A percentile compares a stretch with the other conserved stretches of the same genome.
phyloP scores from a whole-genome alignment of 1,284 basidiomycete species.

The Prillingera fragicola region DNA sequence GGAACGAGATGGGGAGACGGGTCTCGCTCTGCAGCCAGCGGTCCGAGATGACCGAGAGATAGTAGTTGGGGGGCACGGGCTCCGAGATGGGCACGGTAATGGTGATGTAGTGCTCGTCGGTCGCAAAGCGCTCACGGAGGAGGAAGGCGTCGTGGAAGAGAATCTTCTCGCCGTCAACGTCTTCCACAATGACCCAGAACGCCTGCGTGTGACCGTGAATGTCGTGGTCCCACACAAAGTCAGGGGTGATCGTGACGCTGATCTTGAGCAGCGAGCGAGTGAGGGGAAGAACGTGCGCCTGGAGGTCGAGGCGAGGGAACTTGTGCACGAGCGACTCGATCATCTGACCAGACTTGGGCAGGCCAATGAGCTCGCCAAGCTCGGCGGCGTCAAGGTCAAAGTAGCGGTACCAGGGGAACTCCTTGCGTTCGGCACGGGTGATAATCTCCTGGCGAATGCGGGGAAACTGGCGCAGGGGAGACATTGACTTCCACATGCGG shows the following conservation, averaged over 20 bases:
- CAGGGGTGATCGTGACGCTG: slow-evolving; percentile 84
- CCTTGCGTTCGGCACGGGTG: slow-evolving; percentile 90
- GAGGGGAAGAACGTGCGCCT: slow-evolving; percentile 90
- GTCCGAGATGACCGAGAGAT: slow-evolving; percentile 90
- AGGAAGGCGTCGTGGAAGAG: slow-evolving; percentile 92
- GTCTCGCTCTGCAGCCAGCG: slow-evolving; percentile 95
- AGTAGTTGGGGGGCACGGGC: slow-evolving; percentile 95
- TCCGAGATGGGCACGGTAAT: slow-evolving; percentile 96
- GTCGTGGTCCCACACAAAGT: slow-evolving; percentile 96
- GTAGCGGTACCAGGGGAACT: slow-evolving; percentile 97
- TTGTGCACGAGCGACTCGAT: slow-evolving; percentile 93
- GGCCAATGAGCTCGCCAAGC: slow-evolving; percentile 88
- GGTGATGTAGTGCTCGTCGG: slow-evolving; percentile 88
- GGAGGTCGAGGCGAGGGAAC: slow-evolving; percentile 90
- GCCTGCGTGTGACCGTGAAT: slow-evolving; percentile 81
- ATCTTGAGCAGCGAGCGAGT: slow-evolving; percentile 82
- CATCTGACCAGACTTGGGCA: slow-evolving; percentile 83
- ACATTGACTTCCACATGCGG: slow-evolving; percentile 97
- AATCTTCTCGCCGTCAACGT: slow-evolving; percentile 93
- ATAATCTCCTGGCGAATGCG: slow-evolving; percentile 63
- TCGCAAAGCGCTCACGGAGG: slow-evolving; percentile 82
- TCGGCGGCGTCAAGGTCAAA: slow-evolving; percentile 84
- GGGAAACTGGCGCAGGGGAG: slow-evolving; percentile 91
- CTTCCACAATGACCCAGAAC: slow-evolving; percentile 91
- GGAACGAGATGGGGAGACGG: slow-evolving; percentile 91